Evolutionary conservation across 371 early-diverging fungal genomes (phyloP).

Genomic region (Catenaria anguillulae): DNA sequence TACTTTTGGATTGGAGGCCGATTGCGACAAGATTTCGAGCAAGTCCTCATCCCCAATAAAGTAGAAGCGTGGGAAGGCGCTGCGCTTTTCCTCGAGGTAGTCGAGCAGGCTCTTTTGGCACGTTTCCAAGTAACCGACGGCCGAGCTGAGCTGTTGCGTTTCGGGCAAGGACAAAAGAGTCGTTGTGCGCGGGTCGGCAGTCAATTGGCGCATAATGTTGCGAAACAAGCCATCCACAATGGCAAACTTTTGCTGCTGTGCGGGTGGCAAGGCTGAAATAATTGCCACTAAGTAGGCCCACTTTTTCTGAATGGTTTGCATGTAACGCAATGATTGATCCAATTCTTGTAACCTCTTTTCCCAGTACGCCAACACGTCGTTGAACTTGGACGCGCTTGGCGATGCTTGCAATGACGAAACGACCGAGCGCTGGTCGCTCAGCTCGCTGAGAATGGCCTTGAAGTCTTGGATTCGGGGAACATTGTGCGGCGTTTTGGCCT

Average conservation of each 20-base stretch:
- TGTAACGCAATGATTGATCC: conserved; percentile 24
- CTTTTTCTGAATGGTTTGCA: conserved; percentile 15
- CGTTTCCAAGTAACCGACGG: conserved; percentile 13
- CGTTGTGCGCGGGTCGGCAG: conserved; percentile 21
- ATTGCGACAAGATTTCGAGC: conserved; percentile 35
- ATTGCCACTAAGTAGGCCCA: conserved; percentile 35
- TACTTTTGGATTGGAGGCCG: conserved; percentile 25
- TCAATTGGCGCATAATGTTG: conserved; percentile 18
- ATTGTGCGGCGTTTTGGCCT: conserved; percentile 23
- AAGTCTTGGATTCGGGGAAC: conserved; percentile 33
- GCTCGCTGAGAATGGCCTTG: conserved; percentile 30
- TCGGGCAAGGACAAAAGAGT: conserved; percentile 14
- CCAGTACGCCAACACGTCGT: conserved; percentile 28
- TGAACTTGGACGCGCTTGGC: conserved; percentile 28
- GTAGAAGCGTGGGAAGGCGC: conserved; percentile 33
- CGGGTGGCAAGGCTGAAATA: conserved; percentile 25
- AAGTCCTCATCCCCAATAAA: conserved; percentile 40
- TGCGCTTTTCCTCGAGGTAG: conserved; percentile 33
- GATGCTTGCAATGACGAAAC: conserved; percentile 32
- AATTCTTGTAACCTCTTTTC: conserved; percentile 26
- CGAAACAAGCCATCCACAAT: conserved; percentile 28
- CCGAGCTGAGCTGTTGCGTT: conserved; percentile 21
- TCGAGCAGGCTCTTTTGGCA: conserved; percentile 38
- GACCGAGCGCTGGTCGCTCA: conserved; percentile 35
- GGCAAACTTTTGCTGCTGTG: conserved; percentile 25